phyloP scores from a whole-genome alignment of 495 filamentous ascomycete species.

The Podospora anserina region DNA sequence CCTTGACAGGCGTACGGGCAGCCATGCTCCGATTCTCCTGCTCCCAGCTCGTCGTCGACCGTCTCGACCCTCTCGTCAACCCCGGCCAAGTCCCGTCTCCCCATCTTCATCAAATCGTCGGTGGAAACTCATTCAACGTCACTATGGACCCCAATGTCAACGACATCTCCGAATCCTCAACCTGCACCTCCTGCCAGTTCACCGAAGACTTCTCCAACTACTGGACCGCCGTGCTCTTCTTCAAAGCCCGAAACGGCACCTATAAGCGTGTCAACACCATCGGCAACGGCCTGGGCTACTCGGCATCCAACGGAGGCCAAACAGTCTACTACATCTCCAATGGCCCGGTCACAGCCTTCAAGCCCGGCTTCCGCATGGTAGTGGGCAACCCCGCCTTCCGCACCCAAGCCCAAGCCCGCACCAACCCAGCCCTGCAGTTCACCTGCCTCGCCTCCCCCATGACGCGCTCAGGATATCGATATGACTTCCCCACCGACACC shows the following conservation, averaged over 20 bases:
- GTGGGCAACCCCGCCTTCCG: conserved; percentile 55
- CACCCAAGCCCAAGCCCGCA: conserved; percentile 25
- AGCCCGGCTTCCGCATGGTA: conserved; percentile 65
- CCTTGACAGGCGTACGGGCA: background rate
- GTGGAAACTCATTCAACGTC: conserved; percentile 4
- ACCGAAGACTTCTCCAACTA: conserved; percentile 14
- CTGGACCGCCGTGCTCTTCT: conserved; percentile 11
- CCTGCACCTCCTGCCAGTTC: conserved; percentile 12
- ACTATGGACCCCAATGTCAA: conserved; percentile 3
- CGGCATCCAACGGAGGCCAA: conserved; percentile 32
- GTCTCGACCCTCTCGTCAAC: conserved; percentile 12
- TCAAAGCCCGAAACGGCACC: conserved; percentile 34
- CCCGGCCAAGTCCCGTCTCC: conserved; percentile 5
- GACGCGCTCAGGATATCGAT: conserved; percentile 28
- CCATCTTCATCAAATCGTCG: conserved; percentile 11
- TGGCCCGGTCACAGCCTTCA: conserved; percentile 42
- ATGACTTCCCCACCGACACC: conserved; percentile 30
- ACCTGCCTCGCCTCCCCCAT: conserved; percentile 29
- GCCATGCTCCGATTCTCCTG: conserved; percentile 10
- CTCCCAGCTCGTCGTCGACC: conserved; percentile 10
- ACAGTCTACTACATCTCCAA: conserved; percentile 42
- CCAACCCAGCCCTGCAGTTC: conserved; percentile 38
- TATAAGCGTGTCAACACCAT: conserved; percentile 36
- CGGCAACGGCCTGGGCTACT: conserved; percentile 20
- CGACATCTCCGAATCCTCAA: conserved; percentile 4